Evolutionary conservation across 441 rosid genomes (phyloP), one percentile per base, ranked within the genome.

Genomic region (Omphalea diandra): DNA sequence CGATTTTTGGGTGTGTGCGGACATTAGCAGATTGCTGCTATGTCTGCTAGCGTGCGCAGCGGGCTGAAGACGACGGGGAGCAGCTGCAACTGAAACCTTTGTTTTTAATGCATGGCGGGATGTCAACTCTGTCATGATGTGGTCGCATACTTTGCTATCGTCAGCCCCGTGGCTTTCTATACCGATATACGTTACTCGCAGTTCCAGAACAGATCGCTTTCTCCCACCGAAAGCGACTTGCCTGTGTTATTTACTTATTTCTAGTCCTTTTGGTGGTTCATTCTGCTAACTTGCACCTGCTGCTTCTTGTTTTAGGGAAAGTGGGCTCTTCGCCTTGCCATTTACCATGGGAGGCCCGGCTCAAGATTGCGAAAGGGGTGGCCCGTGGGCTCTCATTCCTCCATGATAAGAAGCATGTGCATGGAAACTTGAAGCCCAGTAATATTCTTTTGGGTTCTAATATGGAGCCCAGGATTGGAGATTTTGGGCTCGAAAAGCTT

Each of bases 331-430:
- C 97, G 1, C 96, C 94, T 29, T 82, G 83, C 59, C 93, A 79
- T 75, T 59, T 93, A 32, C 87, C 89, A 9, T 89, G 94, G 98
- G 98, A 89, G 63, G 73, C 90, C 75, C 83, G 96, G 77, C 88
- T 90, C 59, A 90, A 77, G 88, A 88, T 93, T 7, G 88, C 83
- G 0, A 88, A 82, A 72, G 97, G 98, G 0, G 80, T 90, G 26
- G 97, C 96, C 68, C 93, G 90, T 33, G 98, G 94, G 69, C 87
- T 93, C 7, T 72, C 83, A 2, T 88, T 81, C 71, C 93, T 93
- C 35, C 96, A 93, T 31, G 98, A 93, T 38, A 90, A 86, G 87
- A 90, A 86, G 74, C 94, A 93, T 5, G 94, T 90, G 50, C 93
- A 93, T 47, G 96, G 89, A 14, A 90, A 90, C 66, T 75, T 93